Percentiles rank a stretch among this genome's conserved stretches.
Evolutionary conservation across 1,284 basidiomycete genomes (phyloP).

Genomic region (Papiliotrema fonsecae): DNA sequence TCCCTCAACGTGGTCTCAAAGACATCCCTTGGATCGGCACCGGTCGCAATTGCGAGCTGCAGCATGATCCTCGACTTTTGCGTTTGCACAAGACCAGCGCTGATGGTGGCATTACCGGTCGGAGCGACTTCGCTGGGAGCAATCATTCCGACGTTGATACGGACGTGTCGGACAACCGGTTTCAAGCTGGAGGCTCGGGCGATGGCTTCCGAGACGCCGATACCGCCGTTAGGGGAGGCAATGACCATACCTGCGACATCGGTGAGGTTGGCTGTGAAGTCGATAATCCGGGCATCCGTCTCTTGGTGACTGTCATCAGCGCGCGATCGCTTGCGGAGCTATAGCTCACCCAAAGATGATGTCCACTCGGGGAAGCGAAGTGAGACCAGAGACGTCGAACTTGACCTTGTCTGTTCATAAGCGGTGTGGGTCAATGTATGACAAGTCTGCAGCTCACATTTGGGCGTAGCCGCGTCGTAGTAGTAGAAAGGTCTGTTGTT

Average conservation of each 20-base stretch:
- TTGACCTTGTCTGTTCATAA: slow-evolving; percentile 5
- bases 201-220: slow-evolving; percentile 18
- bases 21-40: slow-evolving; percentile 5
- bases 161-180: slow-evolving; percentile 18
- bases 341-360: no score
- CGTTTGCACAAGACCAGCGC: slow-evolving; percentile 13
- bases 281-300: slow-evolving; percentile 10
- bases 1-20: slow-evolving; percentile 11
- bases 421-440: neutral
- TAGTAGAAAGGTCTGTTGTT: slow-evolving; percentile 29
- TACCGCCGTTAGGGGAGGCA: slow-evolving; percentile 23
- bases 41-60: slow-evolving; percentile 1
- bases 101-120: slow-evolving; percentile 6
- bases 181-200: slow-evolving; percentile 9
- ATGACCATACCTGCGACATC: slow-evolving; percentile 21
- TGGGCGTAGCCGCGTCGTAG: slow-evolving; percentile 13
- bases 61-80: slow-evolving; percentile 5
- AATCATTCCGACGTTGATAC: slow-evolving; percentile 21
- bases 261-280: slow-evolving; percentile 7
- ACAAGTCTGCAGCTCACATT: slow-evolving; percentile 2
- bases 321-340: no score
- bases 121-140: slow-evolving; percentile 6
- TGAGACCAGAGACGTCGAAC: slow-evolving; percentile 15
- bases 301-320: slow-evolving; percentile 22
- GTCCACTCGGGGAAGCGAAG: slow-evolving; percentile 25